Evolutionary conservation across 75 land plant genomes (phyloP).

Genomic region (Picea glauca): DNA sequence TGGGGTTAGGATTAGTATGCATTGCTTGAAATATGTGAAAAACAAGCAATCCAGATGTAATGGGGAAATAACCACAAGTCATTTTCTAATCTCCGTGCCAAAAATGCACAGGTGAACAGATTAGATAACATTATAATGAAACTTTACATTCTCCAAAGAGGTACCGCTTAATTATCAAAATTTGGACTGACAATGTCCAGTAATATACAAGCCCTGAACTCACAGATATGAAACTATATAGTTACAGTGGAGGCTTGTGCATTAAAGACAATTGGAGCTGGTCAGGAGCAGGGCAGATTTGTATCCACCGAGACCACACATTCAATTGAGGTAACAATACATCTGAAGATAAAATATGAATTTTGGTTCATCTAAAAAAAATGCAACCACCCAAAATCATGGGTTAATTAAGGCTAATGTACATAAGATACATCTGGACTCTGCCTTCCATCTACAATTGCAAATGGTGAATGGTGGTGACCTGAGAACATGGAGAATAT

Average conservation of each 20-base stretch:
- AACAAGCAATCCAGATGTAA: no score
- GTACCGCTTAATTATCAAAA: conserved; percentile 2
- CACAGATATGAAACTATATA: background rate
- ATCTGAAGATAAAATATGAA: conserved; percentile 7
- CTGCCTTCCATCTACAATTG: conserved; percentile 7
- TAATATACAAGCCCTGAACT: background rate
- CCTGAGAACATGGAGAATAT: background rate
- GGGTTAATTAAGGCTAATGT: conserved; percentile 12
- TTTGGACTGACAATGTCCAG: conserved; percentile 4
- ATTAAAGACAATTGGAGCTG: background rate
- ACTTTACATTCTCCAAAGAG: conserved; percentile 2
- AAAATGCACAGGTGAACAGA: conserved; percentile 7
- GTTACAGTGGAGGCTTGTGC: background rate
- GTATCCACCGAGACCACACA: background rate
- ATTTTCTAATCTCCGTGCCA: background rate
- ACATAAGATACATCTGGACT: conserved; percentile 13
- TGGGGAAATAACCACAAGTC: no score
- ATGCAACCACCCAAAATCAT: conserved; percentile 10
- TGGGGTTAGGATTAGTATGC: no score
- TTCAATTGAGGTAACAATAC: background rate
- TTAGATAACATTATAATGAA: conserved; percentile 3
- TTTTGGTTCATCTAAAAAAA: conserved; percentile 12
- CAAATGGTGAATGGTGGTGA: conserved; percentile 1
- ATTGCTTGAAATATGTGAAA: no score
- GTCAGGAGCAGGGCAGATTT: conserved; percentile 2